phyloP scores from a whole-genome alignment of 352 stramenopile genomes.

The Phytophthora colocasiae region DNA sequence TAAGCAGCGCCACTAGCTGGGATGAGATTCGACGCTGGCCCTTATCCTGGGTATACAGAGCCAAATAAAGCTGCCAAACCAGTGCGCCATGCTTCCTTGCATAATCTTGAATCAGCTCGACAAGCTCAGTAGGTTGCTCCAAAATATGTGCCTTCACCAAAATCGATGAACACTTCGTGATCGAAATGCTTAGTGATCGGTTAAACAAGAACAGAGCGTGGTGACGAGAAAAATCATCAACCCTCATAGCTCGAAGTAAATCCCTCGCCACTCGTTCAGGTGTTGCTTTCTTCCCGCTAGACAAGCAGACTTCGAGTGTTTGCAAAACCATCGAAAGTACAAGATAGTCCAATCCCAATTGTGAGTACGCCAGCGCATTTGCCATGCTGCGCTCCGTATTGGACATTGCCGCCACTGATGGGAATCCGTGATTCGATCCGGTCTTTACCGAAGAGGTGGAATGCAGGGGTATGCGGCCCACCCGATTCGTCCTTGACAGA shows the following conservation, averaged over 20 bases:
- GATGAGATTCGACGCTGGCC: conserved; percentile 86
- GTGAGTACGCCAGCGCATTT: conserved; percentile 81
- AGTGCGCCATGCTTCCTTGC: conserved; percentile 83
- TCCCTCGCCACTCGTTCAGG: conserved; percentile 78
- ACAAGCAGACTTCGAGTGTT: conserved; percentile 87
- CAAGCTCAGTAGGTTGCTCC: conserved; percentile 86
- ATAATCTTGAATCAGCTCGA: conserved; percentile 89
- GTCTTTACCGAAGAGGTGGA: conserved; percentile 34
- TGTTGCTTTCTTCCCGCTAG: conserved; percentile 86
- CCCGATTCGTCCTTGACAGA: conserved; percentile 76
- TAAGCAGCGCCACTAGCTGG: conserved; percentile 85
- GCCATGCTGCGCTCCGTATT: conserved; percentile 78
- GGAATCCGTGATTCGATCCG: conserved; percentile 26
- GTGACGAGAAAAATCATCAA: conserved; percentile 89
- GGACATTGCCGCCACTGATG: conserved; percentile 45
- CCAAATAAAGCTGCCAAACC: conserved; percentile 87
- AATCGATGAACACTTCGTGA: conserved; percentile 88
- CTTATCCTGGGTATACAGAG: conserved; percentile 85
- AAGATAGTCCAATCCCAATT: conserved; percentile 84
- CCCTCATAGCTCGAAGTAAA: conserved; percentile 82
- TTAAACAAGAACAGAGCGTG: conserved; percentile 88
- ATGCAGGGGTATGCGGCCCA: conserved; percentile 54
- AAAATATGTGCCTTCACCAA: conserved; percentile 89
- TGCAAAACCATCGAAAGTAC: conserved; percentile 80
- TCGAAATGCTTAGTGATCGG: conserved; percentile 85